phyloP scores from a whole-genome alignment of 1,139 yeast genomes.

The Hansenula anomala region DNA sequence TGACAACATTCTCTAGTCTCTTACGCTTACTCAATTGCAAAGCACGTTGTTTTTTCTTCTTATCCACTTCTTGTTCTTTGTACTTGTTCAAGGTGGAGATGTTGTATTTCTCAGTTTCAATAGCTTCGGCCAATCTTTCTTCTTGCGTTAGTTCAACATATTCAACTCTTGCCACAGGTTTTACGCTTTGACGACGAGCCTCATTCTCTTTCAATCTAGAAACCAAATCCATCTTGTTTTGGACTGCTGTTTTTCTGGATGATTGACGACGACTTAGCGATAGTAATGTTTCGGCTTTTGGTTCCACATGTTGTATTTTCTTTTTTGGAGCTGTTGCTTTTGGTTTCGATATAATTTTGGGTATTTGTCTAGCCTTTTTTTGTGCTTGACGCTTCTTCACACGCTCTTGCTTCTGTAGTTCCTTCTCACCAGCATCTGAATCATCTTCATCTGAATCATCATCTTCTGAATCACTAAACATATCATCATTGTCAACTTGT shows the following conservation, averaged over 20 bases:
- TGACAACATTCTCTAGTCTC: conserved; percentile 50
- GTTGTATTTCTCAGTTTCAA: conserved; percentile 78
- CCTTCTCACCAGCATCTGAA: conserved; percentile 65
- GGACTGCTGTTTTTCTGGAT: conserved; percentile 72
- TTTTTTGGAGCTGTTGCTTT: conserved; percentile 17
- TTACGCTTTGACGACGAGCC: conserved; percentile 46
- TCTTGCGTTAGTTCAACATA: conserved; percentile 72
- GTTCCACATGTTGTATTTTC: conserved; percentile 23
- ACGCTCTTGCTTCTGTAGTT: conserved; percentile 49
- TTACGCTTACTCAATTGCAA: conserved; percentile 61
- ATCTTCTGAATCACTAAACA: conserved; percentile 25
- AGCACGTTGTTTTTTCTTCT: conserved; percentile 73
- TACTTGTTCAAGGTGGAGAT: conserved; percentile 67
- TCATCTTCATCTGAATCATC: conserved; percentile 31
- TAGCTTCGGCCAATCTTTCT: conserved; percentile 79
- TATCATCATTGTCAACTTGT: conserved; percentile 21
- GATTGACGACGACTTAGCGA: conserved; percentile 62
- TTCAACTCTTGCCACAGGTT: conserved; percentile 25
- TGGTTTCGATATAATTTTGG: conserved; percentile 40
- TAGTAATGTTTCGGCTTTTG: conserved; percentile 45
- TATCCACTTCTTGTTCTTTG: conserved; percentile 78
- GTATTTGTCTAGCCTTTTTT: conserved; percentile 33
- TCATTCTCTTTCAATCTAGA: conserved; percentile 71
- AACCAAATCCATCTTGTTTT: conserved; percentile 73
- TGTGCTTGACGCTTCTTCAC: conserved; percentile 36